Percentiles rank a stretch among this genome's conserved stretches.
Conservation (phyloP, 208 protist genomes). For the Leishmania tarentolae region DNA sequence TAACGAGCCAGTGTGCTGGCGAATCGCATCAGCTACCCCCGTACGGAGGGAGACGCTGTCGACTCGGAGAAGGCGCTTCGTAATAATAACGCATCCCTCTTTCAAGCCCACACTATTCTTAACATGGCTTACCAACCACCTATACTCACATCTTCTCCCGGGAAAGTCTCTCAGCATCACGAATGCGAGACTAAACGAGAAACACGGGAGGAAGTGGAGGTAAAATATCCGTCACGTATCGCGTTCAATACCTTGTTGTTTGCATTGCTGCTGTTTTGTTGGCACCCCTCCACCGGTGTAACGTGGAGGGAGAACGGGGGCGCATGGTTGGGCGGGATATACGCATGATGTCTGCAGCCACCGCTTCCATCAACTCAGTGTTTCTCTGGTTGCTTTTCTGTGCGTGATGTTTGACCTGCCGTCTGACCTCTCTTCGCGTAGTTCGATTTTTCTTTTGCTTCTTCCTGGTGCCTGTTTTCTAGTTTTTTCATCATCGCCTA, state of each 20-base stretch:
- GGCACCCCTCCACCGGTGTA: not conserved
- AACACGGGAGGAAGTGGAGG: not conserved
- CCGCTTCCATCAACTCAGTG: not conserved
- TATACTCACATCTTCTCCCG: not conserved
- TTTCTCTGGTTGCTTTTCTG: not conserved
- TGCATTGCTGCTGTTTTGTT: not conserved
- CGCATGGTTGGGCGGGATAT: not conserved
- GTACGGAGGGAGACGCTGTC: too few relatives aligned
- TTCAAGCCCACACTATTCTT: not conserved
- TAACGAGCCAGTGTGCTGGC: not conserved
- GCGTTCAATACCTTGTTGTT: not conserved
- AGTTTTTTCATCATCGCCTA: not conserved
- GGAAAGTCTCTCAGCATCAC: not conserved
- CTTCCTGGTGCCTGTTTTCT: not conserved
- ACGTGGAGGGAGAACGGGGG: not conserved
- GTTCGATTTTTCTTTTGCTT: not conserved
- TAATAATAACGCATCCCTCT: not conserved
- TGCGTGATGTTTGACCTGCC: not conserved
- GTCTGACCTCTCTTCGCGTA: not conserved
- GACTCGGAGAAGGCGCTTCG: not conserved
- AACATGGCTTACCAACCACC: not conserved
- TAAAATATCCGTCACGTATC: not conserved
- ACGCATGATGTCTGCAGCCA: not conserved
- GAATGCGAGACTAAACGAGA: constrained; percentile 1
- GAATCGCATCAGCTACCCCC: not conserved